Evolutionary conservation across 805 yeast genomes (phyloP), one percentile per base, ranked within the genome.

Genomic region (Ogataea nitratoaversa): DNA sequence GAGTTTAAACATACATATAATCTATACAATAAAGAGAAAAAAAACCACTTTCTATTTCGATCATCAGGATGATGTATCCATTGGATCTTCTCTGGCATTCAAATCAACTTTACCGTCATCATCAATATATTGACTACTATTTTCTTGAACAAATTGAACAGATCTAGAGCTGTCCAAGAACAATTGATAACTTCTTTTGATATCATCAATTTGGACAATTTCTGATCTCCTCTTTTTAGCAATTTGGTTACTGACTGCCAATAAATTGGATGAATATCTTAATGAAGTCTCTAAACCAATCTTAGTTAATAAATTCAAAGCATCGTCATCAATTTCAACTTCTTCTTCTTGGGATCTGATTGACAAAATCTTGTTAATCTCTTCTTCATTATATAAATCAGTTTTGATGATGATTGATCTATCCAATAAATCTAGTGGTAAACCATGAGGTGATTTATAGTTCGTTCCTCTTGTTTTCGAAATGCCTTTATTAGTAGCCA

Each of bases 401-500:
- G 99, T 93, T 64, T 95, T 81, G 34, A 93, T 89, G 56, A 93
- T 93, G 53, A 93, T 78, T 48, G 91, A 70, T 52, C 99, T 73
- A 66, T 93, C 99, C 45, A 90, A 72, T 59, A 93, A 74, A 68
- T 93, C 99, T 11, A 95, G 84, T 23, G 99, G 99, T 48, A 91
- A 79, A 29, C 99, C 99, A 61, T 93, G 99, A 33, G 99, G 97
- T 16, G 96, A 82, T 44, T 76, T 76, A 54, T 84, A 95, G 44
- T 80, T 86, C 6, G 96, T 84, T 32, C 99, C 99, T 53, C 95
- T 78, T 19, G 95, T 84, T 2, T 88, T 79, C 7, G 96, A 85
- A 69, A 87, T 70, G 43, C 99, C 99, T 62, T 97, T 78, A 67
- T 93, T 93, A 6, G 98, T 88, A 27, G 99, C 99, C 61, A 93